Base-by-base conservation (phyloP, 495 filamentous ascomycete species). In the Aspergillus nanangensis region DNA sequence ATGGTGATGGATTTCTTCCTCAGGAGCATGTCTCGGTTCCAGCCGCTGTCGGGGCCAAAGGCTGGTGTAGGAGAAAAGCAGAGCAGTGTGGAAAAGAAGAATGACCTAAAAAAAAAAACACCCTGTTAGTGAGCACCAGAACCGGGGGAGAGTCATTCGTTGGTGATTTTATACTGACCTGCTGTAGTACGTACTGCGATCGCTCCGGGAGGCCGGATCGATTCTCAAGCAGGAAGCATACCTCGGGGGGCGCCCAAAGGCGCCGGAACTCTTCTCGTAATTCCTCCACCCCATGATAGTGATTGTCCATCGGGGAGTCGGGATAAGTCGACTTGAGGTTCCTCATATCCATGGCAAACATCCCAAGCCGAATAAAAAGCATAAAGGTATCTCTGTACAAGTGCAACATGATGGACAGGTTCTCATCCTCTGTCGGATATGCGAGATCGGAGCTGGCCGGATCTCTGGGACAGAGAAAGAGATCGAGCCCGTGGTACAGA, bases 41-140 rank as follows among this genome's bases (percentile, higher is more conserved):
- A 67, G 43, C 2, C 70, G 61, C 52, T 81, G 79, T 13, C 60
- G 59, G 4, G 66, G 60, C 63, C 70, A 76, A 59, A 78, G 70
- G 54, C 69, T 73, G 8, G 71, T 76, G 41, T 70, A 67, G 21
- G 73, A 72, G 50, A 76, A 76, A 19, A 79, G 64, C 4, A 76
- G 56, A 34, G 63, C 71, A n/a, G 64, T 65, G 35, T 75, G 73
- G 54, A 74, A 77, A 0, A 80, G 61, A 14, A 69, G 61, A 8
- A 63, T 63, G 5, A 70, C 60, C 71, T 77, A 36, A 18, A 20
- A 4, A 2, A 34, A 15, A 21, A 19, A 23, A 27, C 8, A 1
- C n/a, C n/a, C n/a, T n/a, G n/a, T n/a, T n/a, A n/a, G 25, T 56
- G 24, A 44, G 9, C 39, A 15, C 33, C 4, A 35, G n/a, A 8